These are phyloP conservation scores for Skeletonema marinoi DNA, from an alignment of 108 stramenopile species.

Conservation along the genomic window DNA sequence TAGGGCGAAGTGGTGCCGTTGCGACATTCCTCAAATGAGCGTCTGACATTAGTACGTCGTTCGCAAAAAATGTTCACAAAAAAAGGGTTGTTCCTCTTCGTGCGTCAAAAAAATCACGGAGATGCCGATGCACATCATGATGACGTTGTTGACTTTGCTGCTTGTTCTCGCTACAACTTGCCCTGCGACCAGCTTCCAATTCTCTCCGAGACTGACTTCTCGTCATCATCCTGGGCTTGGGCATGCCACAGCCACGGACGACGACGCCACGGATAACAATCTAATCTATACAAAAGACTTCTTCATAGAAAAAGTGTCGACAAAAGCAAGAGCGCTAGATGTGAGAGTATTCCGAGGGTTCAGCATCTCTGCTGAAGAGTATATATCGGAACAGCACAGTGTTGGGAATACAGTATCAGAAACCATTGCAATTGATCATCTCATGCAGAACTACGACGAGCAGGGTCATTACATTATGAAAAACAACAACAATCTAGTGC, in stretches of 20 bases:
- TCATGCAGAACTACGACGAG: slow-evolving; percentile 35
- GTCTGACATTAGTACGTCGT: no score
- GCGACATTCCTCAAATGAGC: no score
- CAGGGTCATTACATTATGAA: slow-evolving; percentile 22
- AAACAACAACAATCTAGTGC: not conserved
- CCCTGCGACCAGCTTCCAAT: not conserved
- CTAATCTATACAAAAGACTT: not conserved
- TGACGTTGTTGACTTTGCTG: not conserved
- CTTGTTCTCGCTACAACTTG: not conserved
- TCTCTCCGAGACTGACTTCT: not conserved
- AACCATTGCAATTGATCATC: slow-evolving; percentile 11
- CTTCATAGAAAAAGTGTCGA: slow-evolving; percentile 8
- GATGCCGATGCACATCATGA: not conserved
- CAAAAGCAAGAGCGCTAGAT: slow-evolving; percentile 28
- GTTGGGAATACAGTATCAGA: slow-evolving; percentile 3
- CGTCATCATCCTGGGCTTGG: not conserved
- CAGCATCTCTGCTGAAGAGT: slow-evolving; percentile 19
- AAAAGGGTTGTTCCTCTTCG: not conserved
- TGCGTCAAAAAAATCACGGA: no score
- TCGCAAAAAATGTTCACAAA: not conserved
- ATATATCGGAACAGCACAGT: not conserved
- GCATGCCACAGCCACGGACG: not conserved
- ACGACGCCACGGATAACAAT: not conserved
- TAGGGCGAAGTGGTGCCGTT: no score
- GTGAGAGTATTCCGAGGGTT: slow-evolving; percentile 43